A percentile compares a stretch with the other conserved stretches of the same genome.
Conservation (phyloP, 345 rosid species). For the Bruguiera sexangula region DNA sequence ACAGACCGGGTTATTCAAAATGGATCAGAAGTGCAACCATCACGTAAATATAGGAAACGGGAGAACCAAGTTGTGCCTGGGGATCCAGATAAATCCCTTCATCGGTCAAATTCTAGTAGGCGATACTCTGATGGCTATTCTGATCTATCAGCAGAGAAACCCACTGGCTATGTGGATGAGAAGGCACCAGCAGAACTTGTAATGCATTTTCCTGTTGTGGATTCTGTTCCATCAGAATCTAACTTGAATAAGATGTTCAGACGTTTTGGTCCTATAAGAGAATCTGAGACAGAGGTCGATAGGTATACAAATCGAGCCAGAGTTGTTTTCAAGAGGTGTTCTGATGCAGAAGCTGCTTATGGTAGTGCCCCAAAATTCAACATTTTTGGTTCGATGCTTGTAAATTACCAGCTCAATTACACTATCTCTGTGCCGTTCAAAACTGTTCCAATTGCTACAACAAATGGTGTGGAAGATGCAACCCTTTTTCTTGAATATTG, state of each 20-base stretch:
- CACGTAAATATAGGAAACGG: conserved; percentile 35
- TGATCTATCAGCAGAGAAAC: conserved; percentile 42
- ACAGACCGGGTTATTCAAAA: conserved; percentile 81
- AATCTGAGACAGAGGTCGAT: conserved; percentile 73
- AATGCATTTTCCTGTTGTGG: conserved; percentile 62
- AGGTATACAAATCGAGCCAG: conserved; percentile 72
- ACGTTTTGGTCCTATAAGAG: conserved; percentile 74
- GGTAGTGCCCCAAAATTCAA: conserved; percentile 72
- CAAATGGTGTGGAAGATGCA: conserved; percentile 24
- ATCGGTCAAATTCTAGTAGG: conserved; percentile 57
- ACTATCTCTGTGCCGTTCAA: conserved; percentile 56
- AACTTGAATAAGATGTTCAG: conserved; percentile 78
- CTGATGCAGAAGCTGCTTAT: conserved; percentile 79
- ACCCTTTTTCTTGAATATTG: conserved; percentile 27
- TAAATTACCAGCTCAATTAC: conserved; percentile 73
- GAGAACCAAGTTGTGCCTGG: conserved; percentile 53
- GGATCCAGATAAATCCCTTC: conserved; percentile 49
- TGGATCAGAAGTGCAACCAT: conserved; percentile 78
- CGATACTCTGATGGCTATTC: conserved; percentile 48
- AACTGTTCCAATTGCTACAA: conserved; percentile 15
- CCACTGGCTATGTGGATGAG: conserved; percentile 46
- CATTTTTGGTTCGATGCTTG: conserved; percentile 64
- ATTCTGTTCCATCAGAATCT: conserved; percentile 67
- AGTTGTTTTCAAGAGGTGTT: conserved; percentile 68
- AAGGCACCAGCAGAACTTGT: conserved; percentile 75